These are phyloP conservation scores for Choanephora cucurbitarum DNA, from an alignment of 371 early-diverging fungal genomes.

Conservation along the genomic window DNA sequence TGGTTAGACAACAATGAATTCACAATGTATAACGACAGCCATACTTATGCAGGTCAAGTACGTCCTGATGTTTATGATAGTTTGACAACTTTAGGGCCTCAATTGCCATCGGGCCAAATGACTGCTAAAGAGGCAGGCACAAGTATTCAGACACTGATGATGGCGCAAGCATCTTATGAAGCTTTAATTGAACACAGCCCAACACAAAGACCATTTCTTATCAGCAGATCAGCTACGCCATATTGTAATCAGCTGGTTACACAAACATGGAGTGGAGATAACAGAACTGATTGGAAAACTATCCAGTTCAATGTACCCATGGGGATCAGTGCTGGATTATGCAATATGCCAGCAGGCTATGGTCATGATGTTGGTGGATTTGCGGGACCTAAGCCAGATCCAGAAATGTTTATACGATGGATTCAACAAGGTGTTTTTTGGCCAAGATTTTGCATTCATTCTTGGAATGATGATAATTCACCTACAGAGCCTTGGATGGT, in stretches of 20 bases:
- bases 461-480: conserved; percentile 57
- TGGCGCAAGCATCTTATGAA: conserved; percentile 61
- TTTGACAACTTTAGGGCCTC: background rate
- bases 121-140: conserved; percentile 37
- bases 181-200: conserved; percentile 46
- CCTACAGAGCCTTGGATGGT: conserved; percentile 69
- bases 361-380: conserved; percentile 71
- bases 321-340: conserved; percentile 56
- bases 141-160: conserved; percentile 54
- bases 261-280: conserved; percentile 69
- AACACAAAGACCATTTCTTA: conserved; percentile 54
- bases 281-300: conserved; percentile 63
- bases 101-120: conserved; percentile 1
- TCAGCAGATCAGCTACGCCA: conserved; percentile 57
- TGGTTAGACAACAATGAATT: conserved; percentile 74
- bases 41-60: conserved; percentile 33
- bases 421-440: conserved; percentile 65
- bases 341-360: conserved; percentile 51
- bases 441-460: conserved; percentile 65
- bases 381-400: conserved; percentile 57
- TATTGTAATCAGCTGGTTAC: conserved; percentile 48
- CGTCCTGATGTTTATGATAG: conserved; percentile 14
- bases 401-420: conserved; percentile 66
- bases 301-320: conserved; percentile 62
- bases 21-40: conserved; percentile 48